Percentiles rank a stretch among this genome's conserved stretches.
phyloP scores from a whole-genome alignment of 306 rosid species.

The Vigna nakashimae region DNA sequence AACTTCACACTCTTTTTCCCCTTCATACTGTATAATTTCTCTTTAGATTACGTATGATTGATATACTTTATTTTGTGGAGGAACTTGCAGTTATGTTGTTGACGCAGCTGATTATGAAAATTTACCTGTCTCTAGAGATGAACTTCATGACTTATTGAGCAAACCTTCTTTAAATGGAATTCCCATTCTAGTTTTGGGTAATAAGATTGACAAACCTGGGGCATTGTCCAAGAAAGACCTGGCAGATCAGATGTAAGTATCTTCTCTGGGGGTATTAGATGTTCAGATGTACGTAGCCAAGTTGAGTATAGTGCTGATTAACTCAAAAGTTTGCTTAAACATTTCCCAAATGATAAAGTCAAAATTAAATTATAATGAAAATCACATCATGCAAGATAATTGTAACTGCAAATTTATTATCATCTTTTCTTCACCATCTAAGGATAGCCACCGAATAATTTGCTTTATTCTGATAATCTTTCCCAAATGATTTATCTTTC shows the following conservation, averaged over 20 bases:
- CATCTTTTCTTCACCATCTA: too few relatives aligned
- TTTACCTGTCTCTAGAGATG: constrained; percentile 59
- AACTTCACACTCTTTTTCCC: neutral
- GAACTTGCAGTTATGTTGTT: constrained; percentile 62
- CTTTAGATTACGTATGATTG: neutral
- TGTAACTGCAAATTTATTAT: neutral
- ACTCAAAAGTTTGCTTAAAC: constrained; percentile 13
- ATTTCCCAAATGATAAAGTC: constrained; percentile 10
- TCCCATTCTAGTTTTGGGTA: constrained; percentile 68
- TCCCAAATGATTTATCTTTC: constrained; percentile 15
- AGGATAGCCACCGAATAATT: too few relatives aligned
- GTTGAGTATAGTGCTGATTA: neutral
- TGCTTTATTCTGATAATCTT: constrained; percentile 13
- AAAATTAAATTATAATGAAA: neutral
- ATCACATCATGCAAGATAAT: neutral
- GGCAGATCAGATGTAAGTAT: constrained; percentile 67
- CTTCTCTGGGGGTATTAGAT: constrained; percentile 9
- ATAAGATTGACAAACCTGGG: constrained; percentile 69
- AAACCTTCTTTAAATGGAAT: constrained; percentile 66
- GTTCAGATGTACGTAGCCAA: neutral
- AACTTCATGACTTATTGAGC: constrained; percentile 73
- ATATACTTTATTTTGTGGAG: constrained; percentile 31
- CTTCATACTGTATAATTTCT: neutral
- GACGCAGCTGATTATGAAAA: constrained; percentile 72
- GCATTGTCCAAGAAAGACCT: constrained; percentile 62